These are phyloP conservation scores for Saccharomycopsis hybrid DNA, from an alignment of 1,139 yeast species.

Conservation along the genomic window DNA sequence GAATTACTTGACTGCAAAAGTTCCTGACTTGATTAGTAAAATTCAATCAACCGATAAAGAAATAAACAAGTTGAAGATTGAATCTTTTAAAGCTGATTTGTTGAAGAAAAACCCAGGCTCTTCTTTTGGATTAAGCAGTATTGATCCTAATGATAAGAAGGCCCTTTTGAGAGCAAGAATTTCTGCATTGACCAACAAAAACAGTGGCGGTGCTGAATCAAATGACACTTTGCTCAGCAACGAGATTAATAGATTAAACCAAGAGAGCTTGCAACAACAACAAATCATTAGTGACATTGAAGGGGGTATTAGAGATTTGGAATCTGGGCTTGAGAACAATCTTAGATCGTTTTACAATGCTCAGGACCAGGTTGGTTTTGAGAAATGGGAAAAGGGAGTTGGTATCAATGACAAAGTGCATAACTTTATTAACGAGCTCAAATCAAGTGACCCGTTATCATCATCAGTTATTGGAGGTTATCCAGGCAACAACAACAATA, in stretches of 20 bases:
- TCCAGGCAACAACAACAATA: neutral
- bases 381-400: constrained; percentile 81
- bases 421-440: constrained; percentile 53
- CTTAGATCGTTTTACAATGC: constrained; percentile 37
- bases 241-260: constrained; percentile 47
- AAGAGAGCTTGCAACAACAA: constrained; percentile 50
- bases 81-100: constrained; percentile 48
- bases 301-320: constrained; percentile 63
- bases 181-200: constrained; percentile 73
- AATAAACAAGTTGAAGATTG: constrained; percentile 62
- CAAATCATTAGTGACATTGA: constrained; percentile 67
- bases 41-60: constrained; percentile 60
- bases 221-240: constrained; percentile 47
- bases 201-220: constrained; percentile 52
- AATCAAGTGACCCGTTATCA: constrained; percentile 26
- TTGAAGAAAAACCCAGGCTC: constrained; percentile 56
- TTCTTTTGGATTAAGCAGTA: constrained; percentile 48
- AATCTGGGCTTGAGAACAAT: constrained; percentile 48
- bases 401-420: constrained; percentile 69
- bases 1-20: constrained; percentile 53
- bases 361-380: constrained; percentile 46
- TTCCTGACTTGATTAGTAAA: constrained; percentile 60
- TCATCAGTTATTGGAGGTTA: constrained; percentile 18
- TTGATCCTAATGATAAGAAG: constrained; percentile 80
- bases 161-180: constrained; percentile 75